Percentiles rank a stretch among this genome's conserved stretches.
These are phyloP conservation scores for Anisodus tanguticus DNA, from an alignment of 257 asterid genomes.

Conservation along the genomic window DNA sequence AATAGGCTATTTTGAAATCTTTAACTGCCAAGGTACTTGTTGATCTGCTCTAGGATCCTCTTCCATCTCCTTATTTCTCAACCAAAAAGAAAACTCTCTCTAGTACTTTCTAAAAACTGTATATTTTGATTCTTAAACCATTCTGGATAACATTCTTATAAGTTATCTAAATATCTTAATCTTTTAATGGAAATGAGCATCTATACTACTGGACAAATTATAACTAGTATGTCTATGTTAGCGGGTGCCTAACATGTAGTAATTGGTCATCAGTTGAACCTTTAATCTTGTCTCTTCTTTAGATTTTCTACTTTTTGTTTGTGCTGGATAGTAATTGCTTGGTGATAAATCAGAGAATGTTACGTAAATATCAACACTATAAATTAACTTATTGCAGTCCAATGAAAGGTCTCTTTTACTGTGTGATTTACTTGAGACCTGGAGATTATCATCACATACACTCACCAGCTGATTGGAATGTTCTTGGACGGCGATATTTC, in stretches of 20 bases:
- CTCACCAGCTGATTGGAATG: slow-evolving; percentile 93
- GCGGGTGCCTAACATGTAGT: slow-evolving; percentile 6
- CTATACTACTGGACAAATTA: slow-evolving; percentile 1
- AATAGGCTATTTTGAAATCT: slow-evolving; percentile 20
- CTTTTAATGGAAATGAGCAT: background rate
- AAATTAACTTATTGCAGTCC: slow-evolving; percentile 58
- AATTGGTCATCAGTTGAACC: slow-evolving; percentile 25
- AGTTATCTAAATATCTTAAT: background rate
- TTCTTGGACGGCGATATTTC: slow-evolving; percentile 80
- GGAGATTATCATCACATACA: slow-evolving; percentile 98
- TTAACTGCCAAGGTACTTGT: slow-evolving; percentile 13
- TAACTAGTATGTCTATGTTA: background rate
- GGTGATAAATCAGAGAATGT: background rate
- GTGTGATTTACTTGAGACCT: slow-evolving; percentile 94
- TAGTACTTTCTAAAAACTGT: background rate
- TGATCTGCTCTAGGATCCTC: slow-evolving; percentile 6
- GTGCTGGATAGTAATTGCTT: background rate
- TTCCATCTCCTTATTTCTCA: background rate
- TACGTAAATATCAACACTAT: background rate
- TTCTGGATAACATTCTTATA: background rate
- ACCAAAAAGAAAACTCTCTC: background rate
- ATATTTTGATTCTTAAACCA: slow-evolving; percentile 20
- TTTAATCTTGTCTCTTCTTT: background rate
- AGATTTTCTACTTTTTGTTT: background rate
- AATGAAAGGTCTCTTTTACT: slow-evolving; percentile 84